These are phyloP conservation scores for Citrullus amarus DNA, from an alignment of 306 rosid genomes.

Conservation along the genomic window DNA sequence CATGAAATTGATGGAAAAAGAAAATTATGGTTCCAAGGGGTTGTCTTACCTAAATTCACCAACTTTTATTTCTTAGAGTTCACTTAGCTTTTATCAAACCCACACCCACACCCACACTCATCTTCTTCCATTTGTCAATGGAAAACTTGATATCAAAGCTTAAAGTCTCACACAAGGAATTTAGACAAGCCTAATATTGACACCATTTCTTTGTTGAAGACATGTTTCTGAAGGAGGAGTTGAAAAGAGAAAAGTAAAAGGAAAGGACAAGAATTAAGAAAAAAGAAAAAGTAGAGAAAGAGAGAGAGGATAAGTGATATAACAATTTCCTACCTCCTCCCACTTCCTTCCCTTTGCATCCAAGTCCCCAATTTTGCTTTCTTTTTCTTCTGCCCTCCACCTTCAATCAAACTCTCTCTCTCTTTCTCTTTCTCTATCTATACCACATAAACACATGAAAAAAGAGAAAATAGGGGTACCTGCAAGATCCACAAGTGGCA, in stretches of 20 bases:
- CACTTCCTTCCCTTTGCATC: slow-evolving; percentile 41
- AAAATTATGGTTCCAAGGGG: not conserved
- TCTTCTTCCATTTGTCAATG: slow-evolving; percentile 3
- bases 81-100: not conserved
- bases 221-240: not conserved
- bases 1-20: not conserved
- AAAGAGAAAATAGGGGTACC: not conserved
- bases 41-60: slow-evolving; percentile 8
- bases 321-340: slow-evolving; percentile 24
- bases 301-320: slow-evolving; percentile 9
- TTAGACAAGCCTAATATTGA: not conserved
- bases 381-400: not conserved
- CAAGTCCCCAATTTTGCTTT: slow-evolving; percentile 15
- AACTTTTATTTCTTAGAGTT: not conserved
- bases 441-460: slow-evolving; percentile 2
- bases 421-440: not conserved
- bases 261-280: not conserved
- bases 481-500: slow-evolving; percentile 7
- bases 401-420: not conserved
- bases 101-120: slow-evolving; percentile 6
- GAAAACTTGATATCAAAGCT: not conserved
- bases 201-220: not conserved
- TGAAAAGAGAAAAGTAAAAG: slow-evolving; percentile 2
- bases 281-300: not conserved
- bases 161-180: not conserved